Evolutionary conservation across 1,284 basidiomycete genomes (phyloP).

Genomic region (Puccinia novopanici): DNA sequence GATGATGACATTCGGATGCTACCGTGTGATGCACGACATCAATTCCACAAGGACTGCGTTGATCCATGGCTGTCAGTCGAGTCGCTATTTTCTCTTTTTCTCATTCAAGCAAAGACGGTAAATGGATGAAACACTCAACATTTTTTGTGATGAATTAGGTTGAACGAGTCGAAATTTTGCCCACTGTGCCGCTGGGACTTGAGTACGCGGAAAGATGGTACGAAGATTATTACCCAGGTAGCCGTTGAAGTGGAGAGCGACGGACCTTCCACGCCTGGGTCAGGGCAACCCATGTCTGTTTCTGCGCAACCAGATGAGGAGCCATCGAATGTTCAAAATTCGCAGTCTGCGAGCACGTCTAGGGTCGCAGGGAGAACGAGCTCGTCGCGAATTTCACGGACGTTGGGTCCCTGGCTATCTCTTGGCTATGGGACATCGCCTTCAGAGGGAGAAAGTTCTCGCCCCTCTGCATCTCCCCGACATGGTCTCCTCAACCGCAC

Average conservation of each 20-base stretch:
- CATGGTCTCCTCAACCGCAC: background rate
- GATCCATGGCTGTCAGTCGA: conserved; percentile 73
- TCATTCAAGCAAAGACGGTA: background rate
- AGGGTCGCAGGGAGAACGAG: background rate
- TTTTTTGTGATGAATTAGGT: conserved; percentile 32
- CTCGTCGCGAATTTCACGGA: background rate
- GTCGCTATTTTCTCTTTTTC: background rate
- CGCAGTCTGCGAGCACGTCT: background rate
- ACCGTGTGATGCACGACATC: conserved; percentile 83
- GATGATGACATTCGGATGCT: conserved; percentile 84
- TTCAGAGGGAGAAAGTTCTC: background rate
- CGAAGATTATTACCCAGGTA: conserved; percentile 24
- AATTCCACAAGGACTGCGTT: conserved; percentile 72
- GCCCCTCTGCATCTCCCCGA: background rate
- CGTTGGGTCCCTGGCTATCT: conserved; percentile 1
- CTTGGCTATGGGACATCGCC: background rate
- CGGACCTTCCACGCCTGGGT: background rate
- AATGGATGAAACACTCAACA: background rate
- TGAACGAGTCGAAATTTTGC: conserved; percentile 80
- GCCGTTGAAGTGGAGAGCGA: background rate
- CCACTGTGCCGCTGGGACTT: conserved; percentile 72
- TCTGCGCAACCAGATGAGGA: background rate
- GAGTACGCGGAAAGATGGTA: conserved; percentile 50
- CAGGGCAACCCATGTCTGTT: background rate
- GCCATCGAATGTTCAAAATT: background rate